These are phyloP conservation scores for Copromyces sp. DNA, from an alignment of 495 filamentous ascomycete genomes.

Conservation along the genomic window DNA sequence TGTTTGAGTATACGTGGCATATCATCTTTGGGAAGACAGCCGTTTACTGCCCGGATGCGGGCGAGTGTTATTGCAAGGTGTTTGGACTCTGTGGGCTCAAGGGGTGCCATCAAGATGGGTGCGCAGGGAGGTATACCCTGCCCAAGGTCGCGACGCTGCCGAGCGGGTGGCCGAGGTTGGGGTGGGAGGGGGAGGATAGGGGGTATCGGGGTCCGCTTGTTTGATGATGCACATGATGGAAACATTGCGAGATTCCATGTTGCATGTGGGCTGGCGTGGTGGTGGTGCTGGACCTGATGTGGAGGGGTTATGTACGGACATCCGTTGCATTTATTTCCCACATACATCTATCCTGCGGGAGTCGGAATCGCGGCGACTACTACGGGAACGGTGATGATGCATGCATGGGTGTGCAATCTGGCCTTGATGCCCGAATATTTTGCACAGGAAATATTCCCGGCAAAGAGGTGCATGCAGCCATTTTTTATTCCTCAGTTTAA, in stretches of 20 bases:
- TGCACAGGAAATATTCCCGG: neutral
- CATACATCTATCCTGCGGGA: neutral
- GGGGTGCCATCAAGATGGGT: constrained; percentile 13
- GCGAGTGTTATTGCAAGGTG: constrained; percentile 54
- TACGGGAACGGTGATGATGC: neutral
- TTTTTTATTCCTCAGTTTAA: neutral
- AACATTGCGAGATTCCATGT: neutral
- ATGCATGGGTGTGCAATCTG: neutral
- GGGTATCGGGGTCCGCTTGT: constrained; percentile 11
- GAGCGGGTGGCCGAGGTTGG: constrained; percentile 26
- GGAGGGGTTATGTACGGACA: too few relatives aligned
- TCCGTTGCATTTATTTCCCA: too few relatives aligned
- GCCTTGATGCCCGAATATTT: neutral
- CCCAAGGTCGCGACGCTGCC: constrained; percentile 23
- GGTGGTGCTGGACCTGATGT: neutral
- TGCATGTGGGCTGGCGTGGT: neutral
- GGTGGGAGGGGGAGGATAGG: constrained; percentile 24
- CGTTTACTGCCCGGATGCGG: constrained; percentile 46
- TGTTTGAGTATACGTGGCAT: constrained; percentile 70
- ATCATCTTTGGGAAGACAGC: constrained; percentile 36
- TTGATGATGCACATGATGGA: neutral
- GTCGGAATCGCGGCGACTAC: neutral
- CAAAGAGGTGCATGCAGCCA: neutral
- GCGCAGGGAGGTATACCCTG: constrained; percentile 22
- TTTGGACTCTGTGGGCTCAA: constrained; percentile 48